Percentiles rank a stretch among this genome's conserved stretches.
These are phyloP conservation scores for Eucalyptus curtisii DNA, from an alignment of 345 rosid genomes.

Conservation along the genomic window DNA sequence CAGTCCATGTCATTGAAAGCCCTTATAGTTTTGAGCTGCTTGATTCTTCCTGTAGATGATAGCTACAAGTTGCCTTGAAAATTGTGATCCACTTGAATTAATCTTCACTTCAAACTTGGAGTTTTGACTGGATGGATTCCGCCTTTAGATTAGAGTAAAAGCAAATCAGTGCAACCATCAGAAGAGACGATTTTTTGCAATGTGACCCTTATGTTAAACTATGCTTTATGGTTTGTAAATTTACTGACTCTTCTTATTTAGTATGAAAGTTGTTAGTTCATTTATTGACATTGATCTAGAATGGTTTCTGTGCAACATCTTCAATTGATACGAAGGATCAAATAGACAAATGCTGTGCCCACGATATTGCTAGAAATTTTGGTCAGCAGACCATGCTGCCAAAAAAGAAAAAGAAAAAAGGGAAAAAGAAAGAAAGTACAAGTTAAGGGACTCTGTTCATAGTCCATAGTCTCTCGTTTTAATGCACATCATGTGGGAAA, in stretches of 20 bases:
- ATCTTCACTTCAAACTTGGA: not conserved
- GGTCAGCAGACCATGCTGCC: not conserved
- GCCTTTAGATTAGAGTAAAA: not conserved
- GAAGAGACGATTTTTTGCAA: not conserved
- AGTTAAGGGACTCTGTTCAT: not conserved
- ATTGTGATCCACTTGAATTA: not conserved
- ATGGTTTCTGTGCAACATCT: not conserved
- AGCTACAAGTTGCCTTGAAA: not conserved
- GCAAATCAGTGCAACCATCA: not conserved
- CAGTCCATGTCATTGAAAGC: not conserved
- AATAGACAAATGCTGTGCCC: not conserved
- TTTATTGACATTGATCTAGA: not conserved
- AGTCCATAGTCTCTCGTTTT: not conserved
- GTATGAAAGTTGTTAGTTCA: not conserved
- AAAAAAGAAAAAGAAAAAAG: not conserved
- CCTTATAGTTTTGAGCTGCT: not conserved
- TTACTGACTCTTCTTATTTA: not conserved
- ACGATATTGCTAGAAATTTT: not conserved
- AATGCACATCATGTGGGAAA: not conserved
- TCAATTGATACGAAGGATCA: not conserved
- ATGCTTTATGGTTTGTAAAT: not conserved
- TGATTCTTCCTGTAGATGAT: not conserved
- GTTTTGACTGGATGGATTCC: not conserved
- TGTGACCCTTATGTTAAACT: not conserved
- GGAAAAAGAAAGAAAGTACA: no score